Conservation (phyloP, 345 rosid genomes). For the Lumnitzera racemosa region DNA sequence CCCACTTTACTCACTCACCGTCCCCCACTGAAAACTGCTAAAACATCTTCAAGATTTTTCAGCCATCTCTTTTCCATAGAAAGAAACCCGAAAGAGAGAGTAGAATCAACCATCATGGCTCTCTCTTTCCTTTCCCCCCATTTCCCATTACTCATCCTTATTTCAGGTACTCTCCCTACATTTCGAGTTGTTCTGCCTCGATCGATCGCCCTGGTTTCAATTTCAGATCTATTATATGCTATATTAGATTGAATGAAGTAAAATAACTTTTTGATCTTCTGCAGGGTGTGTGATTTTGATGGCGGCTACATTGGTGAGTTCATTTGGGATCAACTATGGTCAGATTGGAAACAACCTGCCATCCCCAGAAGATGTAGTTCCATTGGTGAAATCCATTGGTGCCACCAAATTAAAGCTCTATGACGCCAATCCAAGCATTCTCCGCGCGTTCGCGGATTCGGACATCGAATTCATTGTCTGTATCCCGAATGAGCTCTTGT, state of each 20-base stretch:
- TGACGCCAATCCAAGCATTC: slow-evolving; percentile 74
- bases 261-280: neutral
- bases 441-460: slow-evolving; percentile 67
- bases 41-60: too few species aligned
- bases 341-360: slow-evolving; percentile 87
- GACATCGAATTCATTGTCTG: slow-evolving; percentile 75
- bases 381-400: slow-evolving; percentile 78
- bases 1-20: too few species aligned
- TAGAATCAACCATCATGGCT: neutral
- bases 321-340: slow-evolving; percentile 88
- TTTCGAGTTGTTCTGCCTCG: too few species aligned
- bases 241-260: too few species aligned
- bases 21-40: too few species aligned
- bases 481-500: slow-evolving; percentile 60
- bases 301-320: slow-evolving; percentile 25
- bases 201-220: too few species aligned
- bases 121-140: neutral
- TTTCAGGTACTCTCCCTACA: slow-evolving; percentile 28
- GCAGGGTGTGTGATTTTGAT: slow-evolving; percentile 5
- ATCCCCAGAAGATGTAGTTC: slow-evolving; percentile 56
- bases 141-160: slow-evolving; percentile 13
- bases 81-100: too few species aligned
- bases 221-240: too few species aligned
- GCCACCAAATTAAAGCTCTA: slow-evolving; percentile 78
- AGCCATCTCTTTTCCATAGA: too few species aligned